Evolutionary conservation across 1,139 yeast species (phyloP).

Genomic region (Zygoascus hellenicus): DNA sequence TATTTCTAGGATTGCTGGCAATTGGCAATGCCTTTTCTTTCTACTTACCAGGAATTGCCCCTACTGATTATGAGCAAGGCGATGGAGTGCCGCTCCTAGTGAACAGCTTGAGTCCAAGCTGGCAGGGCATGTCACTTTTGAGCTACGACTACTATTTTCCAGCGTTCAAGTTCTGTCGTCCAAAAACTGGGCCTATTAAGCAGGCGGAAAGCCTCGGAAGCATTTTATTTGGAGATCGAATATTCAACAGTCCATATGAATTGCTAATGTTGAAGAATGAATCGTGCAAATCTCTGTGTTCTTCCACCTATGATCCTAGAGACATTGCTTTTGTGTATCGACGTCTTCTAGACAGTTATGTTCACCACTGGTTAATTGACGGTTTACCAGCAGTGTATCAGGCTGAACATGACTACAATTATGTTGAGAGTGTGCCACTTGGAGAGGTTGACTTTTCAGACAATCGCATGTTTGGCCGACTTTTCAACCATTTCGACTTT

Average conservation of each 20-base stretch:
- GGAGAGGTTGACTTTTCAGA: slow-evolving; percentile 39
- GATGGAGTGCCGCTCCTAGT: slow-evolving; percentile 74
- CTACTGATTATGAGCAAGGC: slow-evolving; percentile 72
- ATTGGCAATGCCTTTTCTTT: slow-evolving; percentile 45
- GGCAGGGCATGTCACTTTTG: slow-evolving; percentile 25
- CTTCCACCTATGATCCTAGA: slow-evolving; percentile 48
- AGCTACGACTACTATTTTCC: slow-evolving; percentile 72
- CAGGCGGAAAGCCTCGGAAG: slow-evolving; percentile 92
- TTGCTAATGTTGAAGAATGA: slow-evolving; percentile 70
- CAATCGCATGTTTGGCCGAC: slow-evolving; percentile 41
- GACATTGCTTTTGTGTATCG: slow-evolving; percentile 73
- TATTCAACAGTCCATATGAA: slow-evolving; percentile 85
- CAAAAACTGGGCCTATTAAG: slow-evolving; percentile 55
- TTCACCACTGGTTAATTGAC: slow-evolving; percentile 89
- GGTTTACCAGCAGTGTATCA: slow-evolving; percentile 83
- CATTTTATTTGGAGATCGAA: slow-evolving; percentile 90
- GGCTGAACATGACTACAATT: slow-evolving; percentile 38
- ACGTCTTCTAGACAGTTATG: slow-evolving; percentile 74
- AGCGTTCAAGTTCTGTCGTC: slow-evolving; percentile 77
- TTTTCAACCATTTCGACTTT: slow-evolving; percentile 72
- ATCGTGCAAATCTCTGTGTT: slow-evolving; percentile 62
- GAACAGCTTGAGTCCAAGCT: slow-evolving; percentile 81
- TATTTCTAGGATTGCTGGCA: background rate
- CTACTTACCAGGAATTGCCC: slow-evolving; percentile 93
- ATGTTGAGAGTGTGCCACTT: slow-evolving; percentile 77